Evolutionary conservation across 495 filamentous ascomycete species (phyloP).

Genomic region (Penicillium lagena): DNA sequence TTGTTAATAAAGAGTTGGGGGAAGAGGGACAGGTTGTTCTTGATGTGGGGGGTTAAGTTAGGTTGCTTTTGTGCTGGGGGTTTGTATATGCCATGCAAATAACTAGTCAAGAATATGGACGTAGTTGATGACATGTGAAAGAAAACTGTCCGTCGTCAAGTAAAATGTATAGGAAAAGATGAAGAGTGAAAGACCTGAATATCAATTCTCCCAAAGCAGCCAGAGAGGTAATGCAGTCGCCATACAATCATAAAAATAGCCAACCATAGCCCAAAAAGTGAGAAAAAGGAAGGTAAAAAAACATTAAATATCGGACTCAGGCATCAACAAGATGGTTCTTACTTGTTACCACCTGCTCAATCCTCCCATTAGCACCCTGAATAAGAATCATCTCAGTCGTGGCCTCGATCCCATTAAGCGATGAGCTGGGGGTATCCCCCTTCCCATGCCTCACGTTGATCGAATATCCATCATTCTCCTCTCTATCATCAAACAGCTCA

Average conservation of each 20-base stretch:
- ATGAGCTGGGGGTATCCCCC: constrained; percentile 4
- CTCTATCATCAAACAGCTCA: constrained; percentile 19
- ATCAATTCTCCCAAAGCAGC: no score
- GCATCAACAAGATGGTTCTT: constrained; percentile 14
- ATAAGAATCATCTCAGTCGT: constrained; percentile 27
- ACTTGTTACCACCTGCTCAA: constrained; percentile 15
- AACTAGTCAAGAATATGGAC: no score
- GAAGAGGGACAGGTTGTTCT: constrained; percentile 21
- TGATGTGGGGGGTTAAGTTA: constrained; percentile 5
- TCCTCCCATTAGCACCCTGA: no score
- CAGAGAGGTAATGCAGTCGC: constrained; percentile 1
- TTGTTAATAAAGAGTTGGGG: constrained; percentile 8
- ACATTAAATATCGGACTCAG: constrained; percentile 19
- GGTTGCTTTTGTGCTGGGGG: no score
- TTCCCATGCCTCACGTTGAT: constrained; percentile 25
- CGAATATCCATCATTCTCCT: constrained; percentile 26
- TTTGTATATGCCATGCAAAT: no score
- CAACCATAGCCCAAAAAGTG: not conserved
- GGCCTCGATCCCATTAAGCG: constrained; percentile 24
- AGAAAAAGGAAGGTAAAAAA: constrained; percentile 1
- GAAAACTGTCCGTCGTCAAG: no score
- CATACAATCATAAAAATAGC: constrained; percentile 5
- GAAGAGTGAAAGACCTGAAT: no score
- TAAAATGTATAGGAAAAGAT: no score
- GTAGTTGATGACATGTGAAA: no score